Conservation (phyloP, 495 filamentous ascomycete species). For the Aspergillus cavernicola region DNA sequence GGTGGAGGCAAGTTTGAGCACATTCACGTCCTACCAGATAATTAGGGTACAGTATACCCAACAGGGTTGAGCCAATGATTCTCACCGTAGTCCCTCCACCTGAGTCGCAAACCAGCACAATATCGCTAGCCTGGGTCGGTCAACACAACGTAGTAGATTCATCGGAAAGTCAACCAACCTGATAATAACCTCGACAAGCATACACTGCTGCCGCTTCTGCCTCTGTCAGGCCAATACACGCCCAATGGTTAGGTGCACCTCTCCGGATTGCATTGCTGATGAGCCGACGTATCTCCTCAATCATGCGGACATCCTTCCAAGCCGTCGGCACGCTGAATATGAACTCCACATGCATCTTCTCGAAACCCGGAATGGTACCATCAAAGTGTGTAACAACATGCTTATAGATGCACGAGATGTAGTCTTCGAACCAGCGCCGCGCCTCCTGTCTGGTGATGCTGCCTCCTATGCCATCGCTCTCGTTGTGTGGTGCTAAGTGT, state of each 20-base stretch:
- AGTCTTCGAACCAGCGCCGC: slow-evolving; percentile 53
- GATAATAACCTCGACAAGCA: slow-evolving; percentile 39
- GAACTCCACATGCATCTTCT: slow-evolving; percentile 51
- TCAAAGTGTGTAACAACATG: slow-evolving; percentile 49
- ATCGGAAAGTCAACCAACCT: slow-evolving; percentile 15
- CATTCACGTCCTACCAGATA: slow-evolving; percentile 32
- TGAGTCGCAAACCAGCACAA: slow-evolving; percentile 52
- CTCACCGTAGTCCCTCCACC: slow-evolving; percentile 51
- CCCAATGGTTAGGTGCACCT: slow-evolving; percentile 39
- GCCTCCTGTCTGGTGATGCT: slow-evolving; percentile 43
- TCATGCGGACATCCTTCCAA: slow-evolving; percentile 55
- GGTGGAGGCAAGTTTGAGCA: slow-evolving; percentile 29
- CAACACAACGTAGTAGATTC: background rate
- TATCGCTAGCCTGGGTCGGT: slow-evolving; percentile 32
- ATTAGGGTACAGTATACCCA: background rate
- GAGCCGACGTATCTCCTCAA: slow-evolving; percentile 52
- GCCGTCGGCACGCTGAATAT: slow-evolving; percentile 67
- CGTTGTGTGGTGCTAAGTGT: slow-evolving; percentile 49
- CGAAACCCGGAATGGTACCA: slow-evolving; percentile 32
- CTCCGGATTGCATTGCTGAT: slow-evolving; percentile 51
- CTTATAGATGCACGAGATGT: slow-evolving; percentile 50
- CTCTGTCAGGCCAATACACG: slow-evolving; percentile 62
- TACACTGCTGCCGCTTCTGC: slow-evolving; percentile 65
- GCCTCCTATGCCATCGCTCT: slow-evolving; percentile 26
- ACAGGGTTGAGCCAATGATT: no score